These are phyloP conservation scores for Chaetothyriales sp. DNA, from an alignment of 2,329 filamentous ascomycete species.

Conservation along the genomic window DNA sequence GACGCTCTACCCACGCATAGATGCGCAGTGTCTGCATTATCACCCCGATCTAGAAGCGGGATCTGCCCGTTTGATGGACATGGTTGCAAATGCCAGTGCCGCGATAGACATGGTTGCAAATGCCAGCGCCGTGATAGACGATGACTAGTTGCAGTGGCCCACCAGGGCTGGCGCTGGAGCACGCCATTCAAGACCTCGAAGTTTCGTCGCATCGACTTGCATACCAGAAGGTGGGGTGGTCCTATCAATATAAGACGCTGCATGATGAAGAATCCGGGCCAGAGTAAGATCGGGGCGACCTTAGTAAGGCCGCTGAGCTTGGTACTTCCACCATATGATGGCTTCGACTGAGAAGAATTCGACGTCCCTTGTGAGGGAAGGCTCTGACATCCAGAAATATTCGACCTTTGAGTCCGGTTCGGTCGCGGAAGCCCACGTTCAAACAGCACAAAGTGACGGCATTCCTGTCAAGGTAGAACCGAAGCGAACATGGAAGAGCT, in stretches of 20 bases:
- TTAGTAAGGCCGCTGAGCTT: neutral
- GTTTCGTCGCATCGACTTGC: too few relatives aligned
- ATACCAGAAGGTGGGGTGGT: too few relatives aligned
- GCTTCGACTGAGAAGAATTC: neutral
- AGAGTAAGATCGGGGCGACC: too few relatives aligned
- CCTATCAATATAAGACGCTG: too few relatives aligned
- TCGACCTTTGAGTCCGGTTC: neutral
- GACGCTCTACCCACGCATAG: too few relatives aligned
- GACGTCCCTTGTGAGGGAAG: neutral
- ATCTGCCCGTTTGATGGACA: too few relatives aligned
- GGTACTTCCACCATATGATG: neutral
- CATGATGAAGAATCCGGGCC: too few relatives aligned
- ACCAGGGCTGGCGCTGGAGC: neutral
- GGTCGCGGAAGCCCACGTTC: neutral
- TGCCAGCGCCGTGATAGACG: neutral
- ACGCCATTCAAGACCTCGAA: too few relatives aligned
- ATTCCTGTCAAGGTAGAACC: constrained; percentile 16
- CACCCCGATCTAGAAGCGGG: too few relatives aligned
- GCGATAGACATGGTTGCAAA: neutral
- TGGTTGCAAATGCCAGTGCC: neutral
- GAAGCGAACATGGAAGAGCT: constrained; percentile 34
- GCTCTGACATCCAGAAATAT: neutral
- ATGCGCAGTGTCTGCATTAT: too few relatives aligned
- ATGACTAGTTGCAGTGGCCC: neutral
- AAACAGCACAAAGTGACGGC: too few relatives aligned